These are phyloP conservation scores for Coprinopsis marcescibilis DNA, from an alignment of 768 basidiomycete species.

Conservation along the genomic window DNA sequence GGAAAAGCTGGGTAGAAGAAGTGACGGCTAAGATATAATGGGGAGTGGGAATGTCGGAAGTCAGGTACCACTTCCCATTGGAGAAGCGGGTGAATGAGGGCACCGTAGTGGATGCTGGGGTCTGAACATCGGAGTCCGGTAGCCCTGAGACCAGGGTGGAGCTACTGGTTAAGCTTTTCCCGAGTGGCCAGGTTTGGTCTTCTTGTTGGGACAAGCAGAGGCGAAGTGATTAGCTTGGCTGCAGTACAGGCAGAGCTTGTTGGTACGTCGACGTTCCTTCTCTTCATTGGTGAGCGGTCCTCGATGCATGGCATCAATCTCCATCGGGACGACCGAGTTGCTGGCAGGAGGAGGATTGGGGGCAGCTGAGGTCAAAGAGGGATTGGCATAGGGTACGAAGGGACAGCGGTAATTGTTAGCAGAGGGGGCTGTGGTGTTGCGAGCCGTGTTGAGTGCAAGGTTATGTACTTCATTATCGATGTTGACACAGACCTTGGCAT, in stretches of 20 bases:
- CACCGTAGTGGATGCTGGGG: slow-evolving; percentile 15
- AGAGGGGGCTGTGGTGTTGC: slow-evolving; percentile 4
- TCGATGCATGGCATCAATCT: slow-evolving; percentile 23
- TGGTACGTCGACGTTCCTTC: slow-evolving; percentile 15
- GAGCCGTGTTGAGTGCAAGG: slow-evolving; percentile 12
- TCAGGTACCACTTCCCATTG: slow-evolving; percentile 16
- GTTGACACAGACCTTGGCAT: slow-evolving; percentile 15
- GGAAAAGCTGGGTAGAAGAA: slow-evolving; percentile 8
- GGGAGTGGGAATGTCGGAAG: slow-evolving; percentile 14
- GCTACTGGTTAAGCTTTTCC: slow-evolving; percentile 25
- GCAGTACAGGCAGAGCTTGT: slow-evolving; percentile 32
- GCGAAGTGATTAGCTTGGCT: slow-evolving; percentile 24
- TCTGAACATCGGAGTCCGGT: slow-evolving; percentile 21
- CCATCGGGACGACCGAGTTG: slow-evolving; percentile 24
- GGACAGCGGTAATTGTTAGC: slow-evolving; percentile 1
- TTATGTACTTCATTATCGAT: slow-evolving; percentile 23
- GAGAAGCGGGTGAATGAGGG: slow-evolving; percentile 15
- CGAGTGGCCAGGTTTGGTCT: slow-evolving; percentile 14
- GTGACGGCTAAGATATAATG: slow-evolving; percentile 16
- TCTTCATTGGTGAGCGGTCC: slow-evolving; percentile 25
- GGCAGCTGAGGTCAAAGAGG: not conserved
- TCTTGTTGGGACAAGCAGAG: slow-evolving; percentile 21
- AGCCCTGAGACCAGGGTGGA: slow-evolving; percentile 21
- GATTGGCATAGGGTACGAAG: slow-evolving; percentile 3
- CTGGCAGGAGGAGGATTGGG: slow-evolving; percentile 8